A percentile compares a stretch with the other conserved stretches of the same genome.
phyloP scores from a whole-genome alignment of 2,329 filamentous ascomycete genomes.

The Taxawa tesnikishii region DNA sequence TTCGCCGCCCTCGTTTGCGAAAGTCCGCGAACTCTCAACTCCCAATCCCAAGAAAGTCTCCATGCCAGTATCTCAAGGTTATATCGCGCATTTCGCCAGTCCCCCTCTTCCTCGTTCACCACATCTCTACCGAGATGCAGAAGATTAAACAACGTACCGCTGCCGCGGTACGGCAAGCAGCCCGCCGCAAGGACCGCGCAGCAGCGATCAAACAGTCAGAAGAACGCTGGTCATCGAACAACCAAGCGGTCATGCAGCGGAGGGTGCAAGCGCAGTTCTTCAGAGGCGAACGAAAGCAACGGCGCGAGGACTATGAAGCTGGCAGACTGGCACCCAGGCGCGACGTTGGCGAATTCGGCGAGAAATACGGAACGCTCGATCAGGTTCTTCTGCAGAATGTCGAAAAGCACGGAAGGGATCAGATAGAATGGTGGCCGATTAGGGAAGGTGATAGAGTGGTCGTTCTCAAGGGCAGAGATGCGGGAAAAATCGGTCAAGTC shows the following conservation, averaged over 20 bases:
- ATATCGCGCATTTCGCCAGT: no score
- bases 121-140: conserved; percentile 46
- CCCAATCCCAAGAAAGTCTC: no score
- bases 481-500: conserved; percentile 73
- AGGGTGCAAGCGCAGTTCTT: conserved; percentile 16
- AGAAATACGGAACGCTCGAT: conserved; percentile 46
- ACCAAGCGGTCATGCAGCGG: conserved; percentile 8
- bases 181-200: conserved; percentile 19
- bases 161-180: conserved; percentile 53
- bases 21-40: no score
- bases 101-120: no score
- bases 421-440: conserved; percentile 13
- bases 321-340: conserved; percentile 68
- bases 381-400: conserved; percentile 14
- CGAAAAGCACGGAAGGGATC: conserved; percentile 28
- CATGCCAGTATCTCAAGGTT: no score
- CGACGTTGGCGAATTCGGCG: conserved; percentile 49
- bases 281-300: conserved; percentile 37
- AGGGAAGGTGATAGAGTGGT: conserved; percentile 65
- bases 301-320: conserved; percentile 65
- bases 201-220: conserved; percentile 10
- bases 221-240: conserved; percentile 19
- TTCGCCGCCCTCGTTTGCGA: no score
- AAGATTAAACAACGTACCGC: conserved; percentile 55
- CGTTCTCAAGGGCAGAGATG: conserved; percentile 63